phyloP scores from a whole-genome alignment of 345 rosid genomes.

The Geranium rotundifolium region DNA sequence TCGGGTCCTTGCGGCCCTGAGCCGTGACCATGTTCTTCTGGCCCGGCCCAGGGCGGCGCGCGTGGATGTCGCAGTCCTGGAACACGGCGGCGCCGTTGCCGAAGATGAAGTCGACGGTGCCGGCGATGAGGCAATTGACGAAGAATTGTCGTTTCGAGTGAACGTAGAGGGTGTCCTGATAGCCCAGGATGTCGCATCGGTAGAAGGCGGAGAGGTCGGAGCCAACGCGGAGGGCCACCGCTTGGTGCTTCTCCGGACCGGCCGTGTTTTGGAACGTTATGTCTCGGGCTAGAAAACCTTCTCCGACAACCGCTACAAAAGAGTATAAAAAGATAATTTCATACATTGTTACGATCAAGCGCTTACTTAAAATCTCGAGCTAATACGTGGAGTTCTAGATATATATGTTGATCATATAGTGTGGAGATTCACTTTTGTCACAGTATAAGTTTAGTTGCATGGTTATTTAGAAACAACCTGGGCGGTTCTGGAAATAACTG shows the following conservation, averaged over 20 bases:
- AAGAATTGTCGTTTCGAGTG: conserved; percentile 51
- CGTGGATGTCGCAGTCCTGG: conserved; percentile 73
- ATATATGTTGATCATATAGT: too few species aligned
- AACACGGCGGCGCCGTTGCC: conserved; percentile 15
- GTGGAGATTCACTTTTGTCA: too few species aligned
- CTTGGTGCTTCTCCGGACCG: conserved; percentile 43
- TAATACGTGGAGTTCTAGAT: too few species aligned
- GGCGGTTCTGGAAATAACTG: too few species aligned
- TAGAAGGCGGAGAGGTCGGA: conserved; percentile 71
- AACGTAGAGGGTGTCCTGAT: conserved; percentile 59
- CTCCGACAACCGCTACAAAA: conserved; percentile 65
- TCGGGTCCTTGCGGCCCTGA: conserved; percentile 75
- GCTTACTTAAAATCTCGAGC: too few species aligned
- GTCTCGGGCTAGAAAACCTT: conserved; percentile 57
- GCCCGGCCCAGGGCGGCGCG: conserved; percentile 65
- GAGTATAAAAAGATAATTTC: background rate
- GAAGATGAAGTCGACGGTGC: conserved; percentile 71
- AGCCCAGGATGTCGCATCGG: conserved; percentile 62
- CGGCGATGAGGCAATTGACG: conserved; percentile 48
- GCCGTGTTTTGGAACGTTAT: conserved; percentile 79
- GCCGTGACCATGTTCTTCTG: conserved; percentile 97
- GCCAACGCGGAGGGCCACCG: conserved; percentile 49
- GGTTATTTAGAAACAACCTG: too few species aligned
- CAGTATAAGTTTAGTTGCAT: too few species aligned
- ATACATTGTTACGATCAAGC: too few species aligned